phyloP scores from a whole-genome alignment of 73 alveolate species.

The Tetrahymena thermophila region DNA sequence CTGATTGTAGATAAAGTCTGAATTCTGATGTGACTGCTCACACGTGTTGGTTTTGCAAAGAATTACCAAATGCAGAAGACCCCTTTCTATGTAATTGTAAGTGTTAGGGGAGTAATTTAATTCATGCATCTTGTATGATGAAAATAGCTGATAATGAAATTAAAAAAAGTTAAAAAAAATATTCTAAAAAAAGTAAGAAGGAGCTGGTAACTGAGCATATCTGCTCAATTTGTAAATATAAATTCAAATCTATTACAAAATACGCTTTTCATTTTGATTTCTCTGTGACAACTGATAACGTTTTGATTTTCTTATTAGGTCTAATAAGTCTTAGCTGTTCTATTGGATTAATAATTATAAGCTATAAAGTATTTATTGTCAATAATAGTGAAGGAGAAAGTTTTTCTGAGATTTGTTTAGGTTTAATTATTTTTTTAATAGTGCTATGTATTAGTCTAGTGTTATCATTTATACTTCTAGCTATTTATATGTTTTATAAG shows the following conservation, averaged over 20 bases:
- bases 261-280: background rate
- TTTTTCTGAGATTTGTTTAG: background rate
- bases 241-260: background rate
- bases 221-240: background rate
- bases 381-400: background rate
- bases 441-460: background rate
- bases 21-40: background rate
- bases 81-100: background rate
- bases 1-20: background rate
- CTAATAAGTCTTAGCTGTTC: background rate
- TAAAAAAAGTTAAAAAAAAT: too few relatives aligned
- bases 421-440: background rate
- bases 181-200: background rate
- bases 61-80: background rate
- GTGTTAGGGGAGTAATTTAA: background rate
- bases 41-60: background rate
- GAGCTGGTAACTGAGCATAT: background rate
- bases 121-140: background rate
- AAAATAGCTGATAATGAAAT: background rate
- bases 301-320: background rate
- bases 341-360: background rate
- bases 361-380: background rate
- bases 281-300: background rate
- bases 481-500: background rate
- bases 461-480: background rate